Percentiles rank a stretch among this genome's conserved stretches.
Evolutionary conservation across 371 early-diverging fungal genomes (phyloP).

Genomic region (Gilbertella persicaria): DNA sequence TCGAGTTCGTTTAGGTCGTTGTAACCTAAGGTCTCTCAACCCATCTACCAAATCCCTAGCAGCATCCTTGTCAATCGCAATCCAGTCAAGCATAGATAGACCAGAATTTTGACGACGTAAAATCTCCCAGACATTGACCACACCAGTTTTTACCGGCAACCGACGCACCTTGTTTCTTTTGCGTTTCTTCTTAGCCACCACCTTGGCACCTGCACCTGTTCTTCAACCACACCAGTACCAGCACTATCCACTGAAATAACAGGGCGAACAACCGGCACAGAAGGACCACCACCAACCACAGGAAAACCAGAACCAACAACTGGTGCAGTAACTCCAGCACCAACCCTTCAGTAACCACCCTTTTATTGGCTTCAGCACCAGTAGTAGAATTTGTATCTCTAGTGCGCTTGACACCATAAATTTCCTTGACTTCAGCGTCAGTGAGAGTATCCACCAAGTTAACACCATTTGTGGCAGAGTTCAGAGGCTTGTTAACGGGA

Average conservation of each 20-base stretch:
- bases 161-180: neutral
- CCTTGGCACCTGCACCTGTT: too few species aligned
- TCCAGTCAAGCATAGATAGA: slow-evolving; percentile 11
- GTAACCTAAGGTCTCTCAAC: neutral
- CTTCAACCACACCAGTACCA: neutral
- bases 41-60: slow-evolving; percentile 17
- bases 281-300: too few species aligned
- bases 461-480: neutral
- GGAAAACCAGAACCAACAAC: too few species aligned
- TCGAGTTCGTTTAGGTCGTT: neutral
- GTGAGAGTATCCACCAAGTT: slow-evolving; percentile 1
- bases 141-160: neutral
- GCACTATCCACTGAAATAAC: too few species aligned
- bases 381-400: neutral
- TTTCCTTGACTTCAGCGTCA: neutral
- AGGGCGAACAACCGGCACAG: too few species aligned
- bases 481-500: slow-evolving; percentile 5
- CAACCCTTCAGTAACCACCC: too few species aligned
- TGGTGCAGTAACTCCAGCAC: too few species aligned
- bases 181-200: neutral
- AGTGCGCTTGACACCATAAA: neutral
- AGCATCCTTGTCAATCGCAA: slow-evolving; percentile 19
- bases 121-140: slow-evolving; percentile 10
- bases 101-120: slow-evolving; percentile 9
- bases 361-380: too few species aligned